These are phyloP conservation scores for Physcomitrellopsis africana DNA, from an alignment of 225 moss, liverwort and hornwort species.

Conservation along the genomic window DNA sequence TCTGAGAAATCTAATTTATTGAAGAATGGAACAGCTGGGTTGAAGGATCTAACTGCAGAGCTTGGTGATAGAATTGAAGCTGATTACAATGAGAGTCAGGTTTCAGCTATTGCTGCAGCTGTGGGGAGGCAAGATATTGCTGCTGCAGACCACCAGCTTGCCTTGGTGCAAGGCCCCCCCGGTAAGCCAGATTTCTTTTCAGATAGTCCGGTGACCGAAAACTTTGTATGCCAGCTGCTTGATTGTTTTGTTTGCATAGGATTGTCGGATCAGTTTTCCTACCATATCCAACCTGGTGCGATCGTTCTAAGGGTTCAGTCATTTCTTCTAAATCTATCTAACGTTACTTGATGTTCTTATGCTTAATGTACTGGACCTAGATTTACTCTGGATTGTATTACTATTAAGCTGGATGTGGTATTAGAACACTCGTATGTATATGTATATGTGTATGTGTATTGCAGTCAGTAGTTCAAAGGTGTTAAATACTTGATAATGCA, in stretches of 20 bases:
- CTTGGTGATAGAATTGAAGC: slow-evolving; percentile 64
- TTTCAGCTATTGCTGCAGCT: slow-evolving; percentile 74
- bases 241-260: background rate
- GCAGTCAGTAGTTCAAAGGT: slow-evolving; percentile 15
- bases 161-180: slow-evolving; percentile 96
- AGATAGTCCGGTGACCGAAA: slow-evolving; percentile 1
- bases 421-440: background rate
- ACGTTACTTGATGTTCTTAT: slow-evolving; percentile 8
- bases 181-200: slow-evolving; percentile 40
- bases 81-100: slow-evolving; percentile 91
- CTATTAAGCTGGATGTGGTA: slow-evolving; percentile 3
- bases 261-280: background rate
- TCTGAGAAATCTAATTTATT: slow-evolving; percentile 24
- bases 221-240: background rate
- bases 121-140: slow-evolving; percentile 62
- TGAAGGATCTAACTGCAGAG: slow-evolving; percentile 54
- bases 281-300: background rate
- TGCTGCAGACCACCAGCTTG: slow-evolving; percentile 76
- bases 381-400: slow-evolving; percentile 9
- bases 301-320: background rate
- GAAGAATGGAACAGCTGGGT: slow-evolving; percentile 21
- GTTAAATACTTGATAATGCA: slow-evolving; percentile 7
- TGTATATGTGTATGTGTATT: slow-evolving; percentile 1
- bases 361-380: background rate
- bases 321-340: slow-evolving; percentile 10